Evolutionary conservation across 345 rosid species (phyloP).

Genomic region (Heritiera littoralis): DNA sequence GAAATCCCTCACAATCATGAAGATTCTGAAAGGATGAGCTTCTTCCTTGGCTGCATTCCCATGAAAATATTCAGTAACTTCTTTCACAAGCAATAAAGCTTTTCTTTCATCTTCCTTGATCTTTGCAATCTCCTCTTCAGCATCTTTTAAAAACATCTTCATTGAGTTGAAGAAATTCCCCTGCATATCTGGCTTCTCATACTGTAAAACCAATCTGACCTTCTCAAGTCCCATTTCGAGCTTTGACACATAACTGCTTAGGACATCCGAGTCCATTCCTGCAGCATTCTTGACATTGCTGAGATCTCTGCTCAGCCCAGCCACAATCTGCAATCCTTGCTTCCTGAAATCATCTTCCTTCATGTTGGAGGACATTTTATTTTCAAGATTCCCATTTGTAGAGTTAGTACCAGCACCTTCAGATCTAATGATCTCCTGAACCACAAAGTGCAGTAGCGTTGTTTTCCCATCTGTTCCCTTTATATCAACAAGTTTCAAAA

Average conservation of each 20-base stretch:
- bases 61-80: constrained; percentile 91
- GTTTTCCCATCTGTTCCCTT: constrained; percentile 97
- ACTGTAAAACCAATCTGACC: constrained; percentile 64
- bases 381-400: constrained; percentile 41
- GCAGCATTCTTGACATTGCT: constrained; percentile 86
- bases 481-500: constrained; percentile 91
- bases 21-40: constrained; percentile 89
- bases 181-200: constrained; percentile 58
- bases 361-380: constrained; percentile 23
- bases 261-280: constrained; percentile 93
- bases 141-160: constrained; percentile 66
- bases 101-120: constrained; percentile 75
- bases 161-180: constrained; percentile 76
- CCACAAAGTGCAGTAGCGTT: constrained; percentile 94
- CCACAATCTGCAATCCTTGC: constrained; percentile 87
- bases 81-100: constrained; percentile 76
- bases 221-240: constrained; percentile 86
- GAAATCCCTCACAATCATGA: constrained; percentile 91
- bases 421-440: constrained; percentile 90
- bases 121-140: constrained; percentile 75
- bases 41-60: constrained; percentile 87
- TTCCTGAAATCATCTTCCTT: constrained; percentile 73
- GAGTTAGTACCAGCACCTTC: constrained; percentile 54
- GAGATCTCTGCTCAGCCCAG: constrained; percentile 87
- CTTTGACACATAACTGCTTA: constrained; percentile 79